A percentile compares a stretch with the other conserved stretches of the same genome.
Conservation (phyloP, 2,329 filamentous ascomycete genomes). For the Kalaharituber pfeilii region DNA sequence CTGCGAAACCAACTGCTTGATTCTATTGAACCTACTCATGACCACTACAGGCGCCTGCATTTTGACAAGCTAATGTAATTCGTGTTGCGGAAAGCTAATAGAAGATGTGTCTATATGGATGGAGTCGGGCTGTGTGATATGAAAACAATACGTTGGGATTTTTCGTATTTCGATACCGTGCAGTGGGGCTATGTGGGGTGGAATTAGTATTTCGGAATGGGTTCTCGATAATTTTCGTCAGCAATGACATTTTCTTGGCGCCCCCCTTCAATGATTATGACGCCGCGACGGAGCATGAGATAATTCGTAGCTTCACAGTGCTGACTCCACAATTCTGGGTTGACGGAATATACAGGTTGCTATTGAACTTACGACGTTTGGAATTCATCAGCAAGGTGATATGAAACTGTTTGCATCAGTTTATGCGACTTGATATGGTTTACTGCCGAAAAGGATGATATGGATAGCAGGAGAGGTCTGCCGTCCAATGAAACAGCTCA, state of each 20-base stretch:
- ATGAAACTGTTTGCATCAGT: not conserved
- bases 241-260: not conserved
- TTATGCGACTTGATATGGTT: too few species aligned
- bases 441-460: too few species aligned
- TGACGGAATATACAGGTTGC: not conserved
- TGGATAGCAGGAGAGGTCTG: too few species aligned
- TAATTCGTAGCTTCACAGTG: not conserved
- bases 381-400: not conserved
- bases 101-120: too few species aligned
- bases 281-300: too few species aligned
- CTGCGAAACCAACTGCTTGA: slow-evolving; percentile 21
- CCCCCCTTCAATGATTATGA: not conserved
- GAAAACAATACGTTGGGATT: not conserved
- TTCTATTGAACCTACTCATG: slow-evolving; percentile 38
- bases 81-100: not conserved
- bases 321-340: not conserved
- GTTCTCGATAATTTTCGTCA: not conserved
- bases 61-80: slow-evolving; percentile 26
- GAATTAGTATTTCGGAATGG: not conserved
- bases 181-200: slow-evolving; percentile 1
- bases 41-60: slow-evolving; percentile 64
- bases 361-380: not conserved
- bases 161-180: not conserved
- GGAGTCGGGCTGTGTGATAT: too few species aligned
- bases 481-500: too few species aligned